Percentiles rank a stretch among this genome's conserved stretches.
Evolutionary conservation across 2,329 filamentous ascomycete genomes (phyloP).

Genomic region (Aspergillus pseudoterreus): DNA sequence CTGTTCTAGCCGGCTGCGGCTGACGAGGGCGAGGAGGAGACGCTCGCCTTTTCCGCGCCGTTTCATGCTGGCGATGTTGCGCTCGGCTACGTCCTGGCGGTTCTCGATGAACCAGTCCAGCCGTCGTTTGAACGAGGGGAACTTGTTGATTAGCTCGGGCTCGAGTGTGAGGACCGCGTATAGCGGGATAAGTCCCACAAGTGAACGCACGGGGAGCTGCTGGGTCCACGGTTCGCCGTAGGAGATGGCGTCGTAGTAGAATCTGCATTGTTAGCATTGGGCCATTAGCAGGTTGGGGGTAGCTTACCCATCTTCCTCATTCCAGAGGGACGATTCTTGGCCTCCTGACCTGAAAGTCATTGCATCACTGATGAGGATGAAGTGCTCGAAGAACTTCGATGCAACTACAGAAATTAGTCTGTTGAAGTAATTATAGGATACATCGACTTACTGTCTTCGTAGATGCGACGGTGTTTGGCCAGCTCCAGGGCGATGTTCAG

Average conservation of each 20-base stretch:
- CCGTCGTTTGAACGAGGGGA: slow-evolving; percentile 89
- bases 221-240: slow-evolving; percentile 93
- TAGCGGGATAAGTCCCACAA: slow-evolving; percentile 89
- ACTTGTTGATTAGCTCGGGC: slow-evolving; percentile 85
- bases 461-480: slow-evolving; percentile 89
- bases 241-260: slow-evolving; percentile 98
- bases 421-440: background rate
- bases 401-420: slow-evolving; percentile 54
- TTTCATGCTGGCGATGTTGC: slow-evolving; percentile 91
- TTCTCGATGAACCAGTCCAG: slow-evolving; percentile 94
- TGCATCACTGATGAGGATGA: slow-evolving; percentile 94
- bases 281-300: background rate
- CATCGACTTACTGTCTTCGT: slow-evolving; percentile 66
- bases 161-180: slow-evolving; percentile 91
- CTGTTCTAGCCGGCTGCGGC: slow-evolving; percentile 83
- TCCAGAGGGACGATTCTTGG: slow-evolving; percentile 84
- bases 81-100: slow-evolving; percentile 77
- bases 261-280: slow-evolving; percentile 46
- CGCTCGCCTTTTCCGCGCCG: slow-evolving; percentile 87
- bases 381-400: slow-evolving; percentile 98
- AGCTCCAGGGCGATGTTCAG: slow-evolving; percentile 93
- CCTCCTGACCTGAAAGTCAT: slow-evolving; percentile 79
- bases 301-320: slow-evolving; percentile 71
- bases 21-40: slow-evolving; percentile 83
- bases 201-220: slow-evolving; percentile 84